Evolutionary conservation across 495 filamentous ascomycete genomes (phyloP).

Genomic region (Immersiella caudata): DNA sequence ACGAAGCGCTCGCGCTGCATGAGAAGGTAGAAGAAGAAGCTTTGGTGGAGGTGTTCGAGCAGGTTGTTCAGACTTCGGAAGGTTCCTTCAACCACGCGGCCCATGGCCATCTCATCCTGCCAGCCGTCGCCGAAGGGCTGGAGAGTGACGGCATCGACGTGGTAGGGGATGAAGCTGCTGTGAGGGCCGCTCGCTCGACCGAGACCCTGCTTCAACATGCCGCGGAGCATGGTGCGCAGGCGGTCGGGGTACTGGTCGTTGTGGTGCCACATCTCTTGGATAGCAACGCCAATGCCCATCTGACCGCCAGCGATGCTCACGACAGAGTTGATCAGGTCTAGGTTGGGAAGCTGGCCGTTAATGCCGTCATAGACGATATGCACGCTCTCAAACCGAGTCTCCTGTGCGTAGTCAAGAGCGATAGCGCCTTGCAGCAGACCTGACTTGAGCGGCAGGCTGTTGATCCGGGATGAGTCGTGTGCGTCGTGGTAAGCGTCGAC

Average conservation of each 20-base stretch:
- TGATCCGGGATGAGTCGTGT: conserved; percentile 66
- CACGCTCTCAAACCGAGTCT: conserved; percentile 77
- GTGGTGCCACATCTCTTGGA: conserved; percentile 89
- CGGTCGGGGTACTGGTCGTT: conserved; percentile 79
- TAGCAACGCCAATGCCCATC: conserved; percentile 79
- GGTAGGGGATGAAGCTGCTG: conserved; percentile 95
- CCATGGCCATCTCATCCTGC: conserved; percentile 96
- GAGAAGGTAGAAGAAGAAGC: conserved; percentile 98
- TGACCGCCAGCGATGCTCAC: conserved; percentile 84
- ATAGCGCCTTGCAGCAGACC: conserved; percentile 91
- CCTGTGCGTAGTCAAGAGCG: conserved; percentile 88
- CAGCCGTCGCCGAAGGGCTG: conserved; percentile 87
- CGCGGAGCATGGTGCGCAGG: conserved; percentile 85
- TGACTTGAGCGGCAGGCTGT: conserved; percentile 84
- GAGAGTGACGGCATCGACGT: conserved; percentile 93
- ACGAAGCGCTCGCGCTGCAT: conserved; percentile 91
- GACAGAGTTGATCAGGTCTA: conserved; percentile 96
- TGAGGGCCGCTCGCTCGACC: conserved; percentile 91
- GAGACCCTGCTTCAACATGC: conserved; percentile 89
- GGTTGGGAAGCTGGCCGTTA: conserved; percentile 92
- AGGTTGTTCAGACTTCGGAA: conserved; percentile 94
- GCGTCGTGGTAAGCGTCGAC: conserved; percentile 95
- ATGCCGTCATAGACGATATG: conserved; percentile 96
- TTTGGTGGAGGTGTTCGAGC: conserved; percentile 95
- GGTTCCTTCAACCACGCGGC: conserved; percentile 83